Percentiles rank a stretch among this genome's conserved stretches.
These are phyloP conservation scores for Astraeus odoratus DNA, from an alignment of 768 basidiomycete genomes.

Conservation along the genomic window DNA sequence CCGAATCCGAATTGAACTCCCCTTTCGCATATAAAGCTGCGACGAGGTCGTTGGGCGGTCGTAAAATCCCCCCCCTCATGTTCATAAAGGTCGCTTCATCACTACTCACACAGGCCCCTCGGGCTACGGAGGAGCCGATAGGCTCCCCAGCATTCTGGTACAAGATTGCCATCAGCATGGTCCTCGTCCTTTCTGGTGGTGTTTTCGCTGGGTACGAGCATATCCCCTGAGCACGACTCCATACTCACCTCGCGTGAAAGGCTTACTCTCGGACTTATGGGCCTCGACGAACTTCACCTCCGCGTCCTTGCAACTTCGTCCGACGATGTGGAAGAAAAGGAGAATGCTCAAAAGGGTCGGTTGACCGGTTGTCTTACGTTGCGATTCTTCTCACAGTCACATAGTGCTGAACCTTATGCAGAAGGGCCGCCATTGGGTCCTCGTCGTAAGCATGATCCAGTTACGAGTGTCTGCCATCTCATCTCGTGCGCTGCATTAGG, in stretches of 20 bases:
- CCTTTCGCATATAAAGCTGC: background rate
- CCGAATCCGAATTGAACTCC: too few relatives aligned
- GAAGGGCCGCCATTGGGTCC: conserved; percentile 84
- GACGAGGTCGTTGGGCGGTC: background rate
- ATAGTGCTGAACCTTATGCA: conserved; percentile 49
- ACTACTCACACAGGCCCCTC: conserved; percentile 1
- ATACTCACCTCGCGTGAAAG: conserved; percentile 30
- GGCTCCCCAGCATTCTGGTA: conserved; percentile 67
- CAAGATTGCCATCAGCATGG: conserved; percentile 59
- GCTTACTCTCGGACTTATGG: conserved; percentile 89
- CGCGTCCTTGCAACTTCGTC: conserved; percentile 80
- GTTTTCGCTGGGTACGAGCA: conserved; percentile 83
- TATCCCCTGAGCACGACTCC: background rate
- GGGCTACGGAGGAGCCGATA: conserved; percentile 19
- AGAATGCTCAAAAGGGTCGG: conserved; percentile 65
- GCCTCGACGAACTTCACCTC: conserved; percentile 85
- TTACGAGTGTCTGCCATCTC: background rate
- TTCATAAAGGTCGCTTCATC: conserved; percentile 5
- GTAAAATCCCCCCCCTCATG: conserved; percentile 10
- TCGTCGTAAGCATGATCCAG: conserved; percentile 53
- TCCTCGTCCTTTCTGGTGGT: conserved; percentile 78
- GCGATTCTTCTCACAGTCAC: conserved; percentile 1
- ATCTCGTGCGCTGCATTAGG: conserved; percentile 34
- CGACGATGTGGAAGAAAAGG: conserved; percentile 59
- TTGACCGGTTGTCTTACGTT: background rate